Conservation (phyloP, 1,284 basidiomycete genomes). For the Agroathelia rolfsii region DNA sequence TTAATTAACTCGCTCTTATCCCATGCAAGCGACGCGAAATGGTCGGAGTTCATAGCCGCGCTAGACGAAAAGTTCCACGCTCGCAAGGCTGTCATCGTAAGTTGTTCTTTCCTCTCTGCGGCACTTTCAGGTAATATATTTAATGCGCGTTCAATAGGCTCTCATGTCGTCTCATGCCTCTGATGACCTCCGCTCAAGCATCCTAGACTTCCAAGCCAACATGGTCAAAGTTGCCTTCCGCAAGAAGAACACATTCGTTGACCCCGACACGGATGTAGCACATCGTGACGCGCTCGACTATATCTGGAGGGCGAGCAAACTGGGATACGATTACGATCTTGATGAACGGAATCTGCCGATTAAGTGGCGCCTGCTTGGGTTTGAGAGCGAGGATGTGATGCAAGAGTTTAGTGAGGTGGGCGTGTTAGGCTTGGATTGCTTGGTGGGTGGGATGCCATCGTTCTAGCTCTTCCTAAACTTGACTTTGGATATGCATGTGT, state of each 20-base stretch:
- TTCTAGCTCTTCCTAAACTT: background rate
- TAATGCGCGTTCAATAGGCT: too few species aligned
- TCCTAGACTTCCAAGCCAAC: constrained; percentile 89
- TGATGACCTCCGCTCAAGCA: constrained; percentile 78
- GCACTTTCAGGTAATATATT: too few species aligned
- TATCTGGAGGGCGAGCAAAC: constrained; percentile 61
- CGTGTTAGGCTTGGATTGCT: constrained; percentile 76
- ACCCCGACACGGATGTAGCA: constrained; percentile 50
- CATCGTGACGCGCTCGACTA: constrained; percentile 59
- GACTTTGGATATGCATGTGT: too few species aligned
- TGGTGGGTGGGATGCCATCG: constrained; percentile 40
- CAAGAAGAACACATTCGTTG: constrained; percentile 71
- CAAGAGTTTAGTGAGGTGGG: constrained; percentile 82
- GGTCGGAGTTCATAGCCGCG: constrained; percentile 71
- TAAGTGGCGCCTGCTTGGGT: constrained; percentile 78
- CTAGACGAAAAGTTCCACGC: constrained; percentile 76
- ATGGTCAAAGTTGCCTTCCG: constrained; percentile 75
- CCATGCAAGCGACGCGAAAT: constrained; percentile 65
- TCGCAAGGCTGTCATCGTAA: constrained; percentile 75
- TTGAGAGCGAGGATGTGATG: constrained; percentile 68
- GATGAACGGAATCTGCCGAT: constrained; percentile 36
- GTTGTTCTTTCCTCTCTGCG: constrained; percentile 20
- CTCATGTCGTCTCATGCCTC: constrained; percentile 81
- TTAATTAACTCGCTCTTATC: constrained; percentile 81
- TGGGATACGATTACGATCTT: constrained; percentile 43